Evolutionary conservation across 192 early-diverging fungal species (phyloP).

Genomic region (Coemansia umbellata): DNA sequence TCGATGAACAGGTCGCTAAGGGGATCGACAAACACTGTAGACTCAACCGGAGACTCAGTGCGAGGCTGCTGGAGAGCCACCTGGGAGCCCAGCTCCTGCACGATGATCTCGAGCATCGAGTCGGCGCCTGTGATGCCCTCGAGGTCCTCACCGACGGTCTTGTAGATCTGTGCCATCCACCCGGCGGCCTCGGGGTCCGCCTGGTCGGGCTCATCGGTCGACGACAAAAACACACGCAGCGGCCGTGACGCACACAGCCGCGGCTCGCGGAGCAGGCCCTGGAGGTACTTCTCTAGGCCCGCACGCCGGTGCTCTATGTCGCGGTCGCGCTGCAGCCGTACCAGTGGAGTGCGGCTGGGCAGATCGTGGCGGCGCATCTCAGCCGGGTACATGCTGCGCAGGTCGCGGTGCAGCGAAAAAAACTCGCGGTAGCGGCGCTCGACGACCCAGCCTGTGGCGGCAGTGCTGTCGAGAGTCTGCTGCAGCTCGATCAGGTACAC

Average conservation of each 20-base stretch:
- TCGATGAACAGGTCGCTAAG: conserved; percentile 84
- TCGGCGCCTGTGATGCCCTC: conserved; percentile 66
- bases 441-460: conserved; percentile 63
- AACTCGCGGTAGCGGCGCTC: conserved; percentile 83
- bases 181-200: not conserved
- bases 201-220: not conserved
- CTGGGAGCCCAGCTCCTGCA: conserved; percentile 63
- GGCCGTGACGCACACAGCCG: conserved; percentile 60
- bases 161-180: conserved; percentile 62
- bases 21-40: conserved; percentile 61
- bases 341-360: conserved; percentile 67
- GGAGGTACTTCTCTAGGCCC: conserved; percentile 70
- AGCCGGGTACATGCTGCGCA: conserved; percentile 54
- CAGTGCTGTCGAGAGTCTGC: conserved; percentile 49
- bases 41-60: too few relatives aligned
- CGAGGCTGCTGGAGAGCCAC: conserved; percentile 52
- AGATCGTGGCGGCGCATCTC: conserved; percentile 66
- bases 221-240: conserved; percentile 70
- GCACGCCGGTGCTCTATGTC: conserved; percentile 65
- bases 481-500: conserved; percentile 65
- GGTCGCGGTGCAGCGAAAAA: conserved; percentile 67
- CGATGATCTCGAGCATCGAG: conserved; percentile 68
- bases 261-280: conserved; percentile 51
- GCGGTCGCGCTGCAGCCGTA: conserved; percentile 60
- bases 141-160: conserved; percentile 69